phyloP scores from a whole-genome alignment of 768 basidiomycete species.

The Rhizopogon vinicolor region DNA sequence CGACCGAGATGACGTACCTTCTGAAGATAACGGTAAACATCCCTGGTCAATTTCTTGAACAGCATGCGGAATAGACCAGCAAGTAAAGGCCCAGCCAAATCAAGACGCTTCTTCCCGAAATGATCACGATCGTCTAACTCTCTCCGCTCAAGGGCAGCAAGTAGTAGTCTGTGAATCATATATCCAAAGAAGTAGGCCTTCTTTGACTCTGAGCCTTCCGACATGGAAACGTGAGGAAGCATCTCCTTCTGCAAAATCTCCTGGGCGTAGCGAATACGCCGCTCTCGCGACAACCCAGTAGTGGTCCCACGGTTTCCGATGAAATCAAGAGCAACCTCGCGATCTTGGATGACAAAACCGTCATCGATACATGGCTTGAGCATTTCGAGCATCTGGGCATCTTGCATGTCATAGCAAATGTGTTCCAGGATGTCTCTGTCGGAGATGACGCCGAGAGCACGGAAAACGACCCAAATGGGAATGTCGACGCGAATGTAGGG shows the following conservation, averaged over 20 bases:
- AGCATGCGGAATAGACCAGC: slow-evolving; percentile 98
- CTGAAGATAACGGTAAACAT: slow-evolving; percentile 94
- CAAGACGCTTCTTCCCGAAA: slow-evolving; percentile 96
- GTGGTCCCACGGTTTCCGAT: slow-evolving; percentile 98
- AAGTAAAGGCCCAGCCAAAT: slow-evolving; percentile 91
- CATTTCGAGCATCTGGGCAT: slow-evolving; percentile 96
- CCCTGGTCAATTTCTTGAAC: slow-evolving; percentile 93
- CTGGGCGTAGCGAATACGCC: slow-evolving; percentile 92
- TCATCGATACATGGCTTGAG: slow-evolving; percentile 98
- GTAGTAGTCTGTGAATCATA: slow-evolving; percentile 94
- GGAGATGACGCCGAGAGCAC: slow-evolving; percentile 94
- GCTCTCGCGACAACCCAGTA: slow-evolving; percentile 85
- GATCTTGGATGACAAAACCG: slow-evolving; percentile 96
- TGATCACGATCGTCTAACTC: slow-evolving; percentile 99
- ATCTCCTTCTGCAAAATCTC: slow-evolving; percentile 99
- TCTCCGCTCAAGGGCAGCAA: slow-evolving; percentile 90
- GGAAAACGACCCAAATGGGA: slow-evolving; percentile 98
- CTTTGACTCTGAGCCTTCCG: slow-evolving; percentile 93
- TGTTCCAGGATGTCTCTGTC: slow-evolving; percentile 97
- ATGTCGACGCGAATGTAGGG: slow-evolving; percentile 99
- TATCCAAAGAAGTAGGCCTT: slow-evolving; percentile 99
- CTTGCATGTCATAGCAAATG: slow-evolving; percentile 97
- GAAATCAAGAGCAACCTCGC: slow-evolving; percentile 95
- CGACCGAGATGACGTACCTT: slow-evolving; percentile 53
- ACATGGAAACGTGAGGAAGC: slow-evolving; percentile 95